phyloP scores from a whole-genome alignment of 805 yeast species.

The Saturnispora quitensis region DNA sequence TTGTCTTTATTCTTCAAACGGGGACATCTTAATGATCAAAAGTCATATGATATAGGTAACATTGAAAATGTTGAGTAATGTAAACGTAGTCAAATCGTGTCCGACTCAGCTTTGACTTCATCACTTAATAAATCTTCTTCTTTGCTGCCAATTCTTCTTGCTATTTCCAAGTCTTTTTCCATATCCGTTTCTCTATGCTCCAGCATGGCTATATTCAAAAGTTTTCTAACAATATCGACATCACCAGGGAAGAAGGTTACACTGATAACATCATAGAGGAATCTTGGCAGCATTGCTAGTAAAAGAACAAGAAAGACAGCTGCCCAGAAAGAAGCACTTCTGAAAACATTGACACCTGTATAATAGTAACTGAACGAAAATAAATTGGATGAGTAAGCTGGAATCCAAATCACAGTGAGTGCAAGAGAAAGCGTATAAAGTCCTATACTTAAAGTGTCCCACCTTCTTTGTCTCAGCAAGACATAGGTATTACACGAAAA shows the following conservation, averaged over 20 bases:
- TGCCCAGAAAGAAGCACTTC: conserved; percentile 59
- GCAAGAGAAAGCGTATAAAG: conserved; percentile 46
- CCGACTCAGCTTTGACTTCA: background rate
- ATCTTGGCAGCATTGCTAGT: conserved; percentile 52
- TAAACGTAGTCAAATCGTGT: background rate
- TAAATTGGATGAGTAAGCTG: conserved; percentile 55
- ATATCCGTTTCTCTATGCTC: conserved; percentile 26
- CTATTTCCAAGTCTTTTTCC: conserved; percentile 3
- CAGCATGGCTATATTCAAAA: conserved; percentile 44
- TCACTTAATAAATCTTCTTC: background rate
- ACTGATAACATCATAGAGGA: conserved; percentile 39
- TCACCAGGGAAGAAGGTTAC: conserved; percentile 53
- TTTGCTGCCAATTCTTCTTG: background rate
- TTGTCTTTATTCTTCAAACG: too few relatives aligned
- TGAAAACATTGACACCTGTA: conserved; percentile 55
- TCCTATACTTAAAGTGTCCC: conserved; percentile 65
- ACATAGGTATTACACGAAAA: conserved; percentile 59
- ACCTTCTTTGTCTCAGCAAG: conserved; percentile 56
- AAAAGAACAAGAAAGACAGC: conserved; percentile 46
- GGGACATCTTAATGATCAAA: background rate
- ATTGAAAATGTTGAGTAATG: background rate
- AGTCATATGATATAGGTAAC: background rate
- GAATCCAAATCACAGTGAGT: conserved; percentile 66
- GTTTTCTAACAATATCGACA: conserved; percentile 62
- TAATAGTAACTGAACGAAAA: conserved; percentile 51